Evolutionary conservation across 148 eudicot genomes (phyloP), one percentile per base, ranked within the genome.

Genomic region (Salicornia ramosissima): DNA sequence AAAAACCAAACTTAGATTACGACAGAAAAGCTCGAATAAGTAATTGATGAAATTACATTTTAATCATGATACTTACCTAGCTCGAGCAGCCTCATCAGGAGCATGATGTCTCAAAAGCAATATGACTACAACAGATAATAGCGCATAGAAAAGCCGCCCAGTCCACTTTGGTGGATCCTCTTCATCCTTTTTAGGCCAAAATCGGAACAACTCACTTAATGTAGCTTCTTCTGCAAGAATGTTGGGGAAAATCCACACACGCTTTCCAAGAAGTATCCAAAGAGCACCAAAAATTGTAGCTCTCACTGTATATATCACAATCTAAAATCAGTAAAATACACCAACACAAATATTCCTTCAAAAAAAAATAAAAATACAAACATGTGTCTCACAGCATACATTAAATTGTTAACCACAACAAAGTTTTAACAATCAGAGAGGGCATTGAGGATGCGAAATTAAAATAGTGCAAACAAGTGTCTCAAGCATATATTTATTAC

Each of bases 201-300:
- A 88, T 70, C 87, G 93, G 86, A 94, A 90, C 59, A 90, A 73
- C 51, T 94, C 99, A 16, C 84, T 69, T 26, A 94, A 82, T 59
- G 99, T 94, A 78, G 99, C 99, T 86, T 94, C 96, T 83, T 94
- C 99, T 4, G 99, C 97, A 69, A 94, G 99, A 62, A 90, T 94
- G 81, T 94, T 94, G 51, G 99, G 99, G 87, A 94, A 90, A 69
- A 94, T 71, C 99, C 99, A 94, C 36, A 94, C 80, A 10, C 92
- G 88, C 55, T 86, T 88, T 74, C 97, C 99, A 77, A 91, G 80
- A 71, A 87, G 13, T 47, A 90, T 82, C 96, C 92, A 90, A 49
- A 85, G 50, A 73, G 82, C 80, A 71, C 99, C 96, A 80, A 94
- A 94, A 14, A 87, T 73, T 58, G 87, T n/a, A 67, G 91, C 97